A percentile compares a stretch with the other conserved stretches of the same genome.
Evolutionary conservation across 2,329 filamentous ascomycete species (phyloP).

Genomic region (Penicillium glabrum): DNA sequence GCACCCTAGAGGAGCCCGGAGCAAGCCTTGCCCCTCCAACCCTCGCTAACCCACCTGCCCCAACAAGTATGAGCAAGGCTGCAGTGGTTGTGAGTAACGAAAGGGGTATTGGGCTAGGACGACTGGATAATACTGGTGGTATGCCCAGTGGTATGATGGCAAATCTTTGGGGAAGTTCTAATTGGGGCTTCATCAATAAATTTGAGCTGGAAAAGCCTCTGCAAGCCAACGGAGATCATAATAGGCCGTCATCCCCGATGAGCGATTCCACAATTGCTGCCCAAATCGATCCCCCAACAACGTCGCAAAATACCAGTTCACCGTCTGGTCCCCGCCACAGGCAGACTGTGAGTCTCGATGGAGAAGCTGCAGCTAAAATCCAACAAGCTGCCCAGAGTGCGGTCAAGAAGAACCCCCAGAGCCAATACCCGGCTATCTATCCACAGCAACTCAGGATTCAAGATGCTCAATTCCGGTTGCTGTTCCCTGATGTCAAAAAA

Average conservation of each 20-base stretch:
- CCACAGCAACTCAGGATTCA: conserved; percentile 80
- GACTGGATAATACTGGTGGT: conserved; percentile 61
- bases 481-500: conserved; percentile 78
- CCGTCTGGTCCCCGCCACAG: conserved; percentile 45
- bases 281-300: conserved; percentile 20
- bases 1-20: conserved; percentile 47
- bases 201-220: conserved; percentile 56
- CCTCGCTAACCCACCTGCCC: conserved; percentile 75
- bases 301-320: conserved; percentile 24
- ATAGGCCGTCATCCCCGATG: conserved; percentile 20
- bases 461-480: conserved; percentile 86
- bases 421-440: conserved; percentile 72
- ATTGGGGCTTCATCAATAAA: conserved; percentile 71
- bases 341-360: conserved; percentile 58
- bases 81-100: conserved; percentile 81
- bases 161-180: conserved; percentile 88
- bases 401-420: conserved; percentile 20
- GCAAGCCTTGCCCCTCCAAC: conserved; percentile 78
- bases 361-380: conserved; percentile 34
- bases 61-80: conserved; percentile 81
- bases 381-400: conserved; percentile 31
- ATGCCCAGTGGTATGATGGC: conserved; percentile 85
- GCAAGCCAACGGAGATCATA: conserved; percentile 28
- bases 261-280: conserved; percentile 24
- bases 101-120: conserved; percentile 64